Percentiles rank a stretch among this genome's conserved stretches.
These are phyloP conservation scores for Colletotrichum sp. DNA, from an alignment of 2,329 filamentous ascomycete genomes.

Conservation along the genomic window DNA sequence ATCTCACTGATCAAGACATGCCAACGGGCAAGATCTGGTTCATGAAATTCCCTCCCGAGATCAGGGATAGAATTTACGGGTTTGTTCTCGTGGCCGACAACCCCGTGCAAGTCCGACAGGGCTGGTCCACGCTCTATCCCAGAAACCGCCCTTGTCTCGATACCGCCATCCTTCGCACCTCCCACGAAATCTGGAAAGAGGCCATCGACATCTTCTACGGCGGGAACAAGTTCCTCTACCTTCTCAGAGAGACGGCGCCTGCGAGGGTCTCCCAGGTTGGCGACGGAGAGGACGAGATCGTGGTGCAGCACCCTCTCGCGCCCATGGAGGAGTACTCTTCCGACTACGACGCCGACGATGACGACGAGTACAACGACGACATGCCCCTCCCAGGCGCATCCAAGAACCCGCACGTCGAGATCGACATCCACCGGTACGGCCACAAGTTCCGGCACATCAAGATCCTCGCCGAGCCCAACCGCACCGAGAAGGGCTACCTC, in stretches of 20 bases:
- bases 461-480: conserved; percentile 48
- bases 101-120: conserved; percentile 36
- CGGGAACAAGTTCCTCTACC: conserved; percentile 52
- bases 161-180: conserved; percentile 41
- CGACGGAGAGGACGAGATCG: conserved; percentile 16
- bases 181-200: conserved; percentile 38
- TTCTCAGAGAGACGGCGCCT: conserved; percentile 42
- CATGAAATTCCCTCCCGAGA: conserved; percentile 29
- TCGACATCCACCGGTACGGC: conserved; percentile 41
- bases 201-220: conserved; percentile 49
- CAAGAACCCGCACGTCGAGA: conserved; percentile 26
- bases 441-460: conserved; percentile 44
- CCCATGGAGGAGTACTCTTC: neutral
- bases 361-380: neutral
- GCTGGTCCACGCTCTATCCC: conserved; percentile 37
- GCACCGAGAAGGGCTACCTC: conserved; percentile 30
- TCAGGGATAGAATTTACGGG: conserved; percentile 35
- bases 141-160: conserved; percentile 21
- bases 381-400: neutral
- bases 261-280: conserved; percentile 13
- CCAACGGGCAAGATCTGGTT: neutral
- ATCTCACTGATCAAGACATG: neutral
- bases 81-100: conserved; percentile 33
- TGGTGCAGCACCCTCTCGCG: neutral
- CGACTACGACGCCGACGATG: neutral